Evolutionary conservation across 176 grass and related monocot genomes (phyloP).

Genomic region (Oryza meyeriana): DNA sequence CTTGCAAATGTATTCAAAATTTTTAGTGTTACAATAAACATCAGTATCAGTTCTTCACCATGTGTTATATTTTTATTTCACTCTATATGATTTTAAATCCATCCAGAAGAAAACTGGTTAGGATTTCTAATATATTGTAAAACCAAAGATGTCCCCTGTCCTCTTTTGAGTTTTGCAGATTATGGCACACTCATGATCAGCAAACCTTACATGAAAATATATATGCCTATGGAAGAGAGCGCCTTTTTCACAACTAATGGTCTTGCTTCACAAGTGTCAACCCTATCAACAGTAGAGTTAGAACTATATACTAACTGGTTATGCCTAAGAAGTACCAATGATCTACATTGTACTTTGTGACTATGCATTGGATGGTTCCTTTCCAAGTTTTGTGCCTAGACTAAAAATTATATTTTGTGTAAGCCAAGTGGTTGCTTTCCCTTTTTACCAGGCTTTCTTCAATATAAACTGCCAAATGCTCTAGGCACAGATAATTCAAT

Average conservation of each 20-base stretch:
- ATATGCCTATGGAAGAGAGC: background rate
- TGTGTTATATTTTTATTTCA: background rate
- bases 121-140: background rate
- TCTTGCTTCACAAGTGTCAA: background rate
- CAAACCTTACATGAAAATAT: background rate
- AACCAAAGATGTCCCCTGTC: background rate
- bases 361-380: background rate
- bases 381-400: background rate
- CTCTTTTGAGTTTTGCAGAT: background rate
- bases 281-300: background rate
- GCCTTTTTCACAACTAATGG: background rate
- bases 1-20: background rate
- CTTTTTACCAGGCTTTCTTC: background rate
- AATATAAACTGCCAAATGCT: background rate
- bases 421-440: background rate
- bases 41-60: background rate
- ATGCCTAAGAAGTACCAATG: background rate
- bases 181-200: background rate
- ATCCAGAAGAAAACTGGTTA: background rate
- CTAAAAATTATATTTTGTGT: background rate
- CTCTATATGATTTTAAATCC: background rate
- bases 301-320: slow-evolving; percentile 4
- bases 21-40: background rate
- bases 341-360: background rate
- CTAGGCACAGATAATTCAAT: background rate